Evolutionary conservation across 2,329 filamentous ascomycete genomes (phyloP), one percentile per base, ranked within the genome.

Genomic region (Exophiala oligosperma): DNA sequence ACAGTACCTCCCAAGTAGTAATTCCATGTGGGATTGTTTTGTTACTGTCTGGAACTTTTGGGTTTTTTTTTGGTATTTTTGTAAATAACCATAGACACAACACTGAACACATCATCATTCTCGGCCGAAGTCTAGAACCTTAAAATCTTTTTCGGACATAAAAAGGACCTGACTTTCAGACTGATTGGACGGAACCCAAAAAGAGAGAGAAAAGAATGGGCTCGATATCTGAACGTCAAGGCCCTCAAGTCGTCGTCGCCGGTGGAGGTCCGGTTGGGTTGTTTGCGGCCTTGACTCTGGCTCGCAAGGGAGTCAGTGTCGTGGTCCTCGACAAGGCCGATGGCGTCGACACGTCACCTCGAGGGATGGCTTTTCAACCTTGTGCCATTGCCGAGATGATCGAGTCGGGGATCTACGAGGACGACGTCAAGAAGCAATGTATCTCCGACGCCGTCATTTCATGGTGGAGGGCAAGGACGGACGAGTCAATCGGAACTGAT

Each of bases 181-280:
- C 17, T 17, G 17, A 17, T 17, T 17, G 17, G 17, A 17, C 17
- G 17, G 17, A 17, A 17, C 17, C 17, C 17, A 17, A 17, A 17
- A 17, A 17, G 17, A 17, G 17, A 17, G 17, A 17, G 17, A 17
- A 17, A 17, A 21, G 21, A 46, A 46, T 46, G 41, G 41, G 8
- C 9, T 46, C 41, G 4, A 7, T 28, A 28, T 28, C 26, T 28
- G 26, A 46, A 17, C 41, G 11, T 14, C 3, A 46, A 24, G 3
- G 11, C 41, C 32, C 49, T 24, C n/a, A 38, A 11, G 24, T 48
- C 28, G 5, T 55, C 9, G 24, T 71, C 8, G 70, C 70, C 9
- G 69, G 69, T 26, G 70, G 70, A 12, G 70, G 69, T 4, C 71
- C 70, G 1, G 67, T 67, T 1, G 70, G 70, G 12, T 62, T 71